Base-by-base conservation (phyloP, 2,329 filamentous ascomycete species). In the Ophiostoma himal-ulmi region DNA sequence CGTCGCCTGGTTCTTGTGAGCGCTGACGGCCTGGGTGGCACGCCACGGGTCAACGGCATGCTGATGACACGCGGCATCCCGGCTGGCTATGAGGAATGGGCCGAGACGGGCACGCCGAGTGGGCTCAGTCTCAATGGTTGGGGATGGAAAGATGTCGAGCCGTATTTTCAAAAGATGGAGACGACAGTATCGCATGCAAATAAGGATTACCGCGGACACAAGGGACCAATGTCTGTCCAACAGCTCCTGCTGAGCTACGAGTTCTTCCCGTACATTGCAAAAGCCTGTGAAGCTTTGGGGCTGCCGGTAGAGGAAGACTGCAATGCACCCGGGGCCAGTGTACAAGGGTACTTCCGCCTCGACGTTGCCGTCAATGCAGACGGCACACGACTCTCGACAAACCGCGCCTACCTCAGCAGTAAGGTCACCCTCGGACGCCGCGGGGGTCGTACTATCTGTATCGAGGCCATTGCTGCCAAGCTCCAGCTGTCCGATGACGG, bases 111-210 rank as follows among this genome's bases (percentile, higher is more conserved):
- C 34, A 65, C 62, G 20, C 8, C 36, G 6, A 20, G 5, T 13
- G 26, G 39, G 5, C 71, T 75, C 36, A 78, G 77, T 1, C 73
- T 79, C n/a, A 65, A 73, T 5, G 75, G 78, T n/a, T 80, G 79
- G 79, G 71, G 73, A 20, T 80, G 76, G 73, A 74, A 77, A 1
- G 73, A 75, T 36, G 76, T 80, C 7, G 77, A 78, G 71, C 78
- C 78, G 8, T 78, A 76, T 66, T 80, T 79, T 22, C 71, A 70
- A 8, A 76, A 72, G 57, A 74, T 75, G 3, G 79, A 80, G 71
- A 76, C 75, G 36, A 74, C 74, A 2, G 48, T 74, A n/a, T 71
- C 57, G 0, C 73, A 72, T 37, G 74, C 73, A 1, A 65, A 30
- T 8, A 70, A 73, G 20, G 48, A 70, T 10, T 69, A 73, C 54